A percentile compares a stretch with the other conserved stretches of the same genome.
Evolutionary conservation across 1,284 basidiomycete genomes (phyloP).

Genomic region (Cryptococcus hybrid): DNA sequence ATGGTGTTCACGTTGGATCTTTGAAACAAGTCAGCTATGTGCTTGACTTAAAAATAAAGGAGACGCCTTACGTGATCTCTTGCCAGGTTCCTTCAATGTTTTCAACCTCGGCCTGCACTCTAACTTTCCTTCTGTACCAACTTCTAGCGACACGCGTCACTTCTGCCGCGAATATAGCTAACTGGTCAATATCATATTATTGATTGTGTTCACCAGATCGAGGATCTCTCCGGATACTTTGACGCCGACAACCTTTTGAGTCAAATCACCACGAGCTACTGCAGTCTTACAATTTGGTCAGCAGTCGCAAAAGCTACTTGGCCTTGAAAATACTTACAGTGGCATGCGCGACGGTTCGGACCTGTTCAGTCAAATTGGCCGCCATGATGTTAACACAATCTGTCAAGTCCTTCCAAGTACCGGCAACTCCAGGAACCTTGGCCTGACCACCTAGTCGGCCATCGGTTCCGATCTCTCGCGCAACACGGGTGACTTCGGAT

Average conservation of each 20-base stretch:
- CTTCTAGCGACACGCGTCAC: conserved; percentile 95
- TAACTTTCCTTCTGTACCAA: conserved; percentile 93
- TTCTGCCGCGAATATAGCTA: conserved; percentile 90
- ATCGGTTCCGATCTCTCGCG: conserved; percentile 90
- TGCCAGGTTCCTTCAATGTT: conserved; percentile 98
- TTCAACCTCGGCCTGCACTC: conserved; percentile 95
- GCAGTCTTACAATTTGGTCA: conserved; percentile 61
- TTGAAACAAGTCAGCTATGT: conserved; percentile 40
- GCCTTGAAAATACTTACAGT: conserved; percentile 53
- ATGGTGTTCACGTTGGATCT: conserved; percentile 89
- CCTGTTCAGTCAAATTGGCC: conserved; percentile 77
- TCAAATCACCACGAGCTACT: conserved; percentile 90
- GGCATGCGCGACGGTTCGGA: conserved; percentile 89
- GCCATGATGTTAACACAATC: conserved; percentile 83
- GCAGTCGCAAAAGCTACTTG: background rate
- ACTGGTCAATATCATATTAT: conserved; percentile 93
- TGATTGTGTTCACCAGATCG: conserved; percentile 76
- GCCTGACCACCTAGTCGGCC: conserved; percentile 95
- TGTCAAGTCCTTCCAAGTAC: conserved; percentile 93
- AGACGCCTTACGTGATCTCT: conserved; percentile 80
- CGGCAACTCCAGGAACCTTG: conserved; percentile 78
- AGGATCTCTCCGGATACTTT: conserved; percentile 95
- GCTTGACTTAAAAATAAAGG: no score
- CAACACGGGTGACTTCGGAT: conserved; percentile 69
- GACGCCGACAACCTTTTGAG: conserved; percentile 88